A percentile compares a stretch with the other conserved stretches of the same genome.
Conservation (phyloP, 2,329 filamentous ascomycete species). For the Colletotrichum siamense region DNA sequence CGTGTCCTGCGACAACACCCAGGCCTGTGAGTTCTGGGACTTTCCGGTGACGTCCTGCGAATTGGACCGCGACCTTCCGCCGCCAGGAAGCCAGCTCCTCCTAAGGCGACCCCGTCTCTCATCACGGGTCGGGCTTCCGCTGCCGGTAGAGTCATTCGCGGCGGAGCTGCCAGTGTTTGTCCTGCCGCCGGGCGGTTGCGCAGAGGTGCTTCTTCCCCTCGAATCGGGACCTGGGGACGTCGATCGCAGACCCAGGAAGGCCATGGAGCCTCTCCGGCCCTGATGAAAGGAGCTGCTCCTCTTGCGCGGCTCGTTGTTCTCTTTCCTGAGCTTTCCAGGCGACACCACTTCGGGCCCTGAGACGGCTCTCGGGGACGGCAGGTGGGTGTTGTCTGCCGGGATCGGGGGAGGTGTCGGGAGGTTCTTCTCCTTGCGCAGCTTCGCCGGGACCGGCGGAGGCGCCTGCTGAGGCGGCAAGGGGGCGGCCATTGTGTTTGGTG, state of each 20-base stretch:
- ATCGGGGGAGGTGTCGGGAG: not conserved
- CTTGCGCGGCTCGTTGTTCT: constrained; percentile 29
- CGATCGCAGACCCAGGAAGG: constrained; percentile 29
- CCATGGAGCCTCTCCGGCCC: constrained; percentile 23
- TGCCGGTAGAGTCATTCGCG: constrained; percentile 38
- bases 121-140: constrained; percentile 47
- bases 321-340: constrained; percentile 36
- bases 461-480: constrained; percentile 10
- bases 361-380: constrained; percentile 1
- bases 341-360: not conserved
- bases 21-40: constrained; percentile 42
- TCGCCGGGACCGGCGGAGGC: constrained; percentile 10
- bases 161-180: constrained; percentile 27
- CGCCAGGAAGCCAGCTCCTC: constrained; percentile 60
- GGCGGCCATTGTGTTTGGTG: constrained; percentile 5
- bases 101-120: constrained; percentile 49
- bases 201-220: constrained; percentile 54
- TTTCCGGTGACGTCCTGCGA: constrained; percentile 41
- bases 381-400: not conserved
- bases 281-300: constrained; percentile 39
- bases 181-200: constrained; percentile 41
- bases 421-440: constrained; percentile 18
- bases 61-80: constrained; percentile 53
- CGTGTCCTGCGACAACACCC: constrained; percentile 60
- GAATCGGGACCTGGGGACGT: constrained; percentile 40